phyloP scores from a whole-genome alignment of 2,329 filamentous ascomycete genomes.

The Microcyclosporella mali region DNA sequence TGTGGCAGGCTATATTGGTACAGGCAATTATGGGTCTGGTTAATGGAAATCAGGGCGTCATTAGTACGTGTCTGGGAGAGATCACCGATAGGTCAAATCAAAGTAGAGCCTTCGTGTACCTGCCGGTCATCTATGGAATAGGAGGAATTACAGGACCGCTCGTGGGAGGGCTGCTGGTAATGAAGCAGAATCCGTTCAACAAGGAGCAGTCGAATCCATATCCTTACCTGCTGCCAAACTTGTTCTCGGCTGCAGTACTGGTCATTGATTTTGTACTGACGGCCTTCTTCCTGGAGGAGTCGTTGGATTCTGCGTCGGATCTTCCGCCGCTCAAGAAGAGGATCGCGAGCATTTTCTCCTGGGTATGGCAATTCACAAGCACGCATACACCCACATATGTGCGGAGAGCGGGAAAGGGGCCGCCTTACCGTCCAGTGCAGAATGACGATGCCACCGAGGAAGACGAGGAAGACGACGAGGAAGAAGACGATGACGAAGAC shows the following conservation, averaged over 20 bases:
- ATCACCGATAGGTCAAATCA: constrained; percentile 95
- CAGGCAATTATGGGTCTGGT: constrained; percentile 87
- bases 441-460: constrained; percentile 16
- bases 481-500: constrained; percentile 32
- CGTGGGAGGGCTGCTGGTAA: constrained; percentile 77
- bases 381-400: constrained; percentile 55
- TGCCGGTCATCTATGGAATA: constrained; percentile 92
- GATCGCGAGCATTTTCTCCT: constrained; percentile 56
- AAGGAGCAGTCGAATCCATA: constrained; percentile 52
- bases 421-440: constrained; percentile 8
- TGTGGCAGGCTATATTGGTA: constrained; percentile 79
- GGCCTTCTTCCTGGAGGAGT: constrained; percentile 80
- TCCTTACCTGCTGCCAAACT: constrained; percentile 80
- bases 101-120: constrained; percentile 84
- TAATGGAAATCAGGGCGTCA: constrained; percentile 91
- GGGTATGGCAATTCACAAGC: constrained; percentile 64
- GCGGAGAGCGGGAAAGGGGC: constrained; percentile 29
- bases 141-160: constrained; percentile 90
- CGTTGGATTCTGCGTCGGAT: constrained; percentile 60
- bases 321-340: constrained; percentile 56
- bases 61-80: constrained; percentile 89
- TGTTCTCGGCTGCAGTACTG: constrained; percentile 69
- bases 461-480: constrained; percentile 20
- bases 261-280: constrained; percentile 66
- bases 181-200: constrained; percentile 53